These are phyloP conservation scores for Saccharomyces hybrid DNA, from an alignment of 1,139 yeast species.

Conservation along the genomic window DNA sequence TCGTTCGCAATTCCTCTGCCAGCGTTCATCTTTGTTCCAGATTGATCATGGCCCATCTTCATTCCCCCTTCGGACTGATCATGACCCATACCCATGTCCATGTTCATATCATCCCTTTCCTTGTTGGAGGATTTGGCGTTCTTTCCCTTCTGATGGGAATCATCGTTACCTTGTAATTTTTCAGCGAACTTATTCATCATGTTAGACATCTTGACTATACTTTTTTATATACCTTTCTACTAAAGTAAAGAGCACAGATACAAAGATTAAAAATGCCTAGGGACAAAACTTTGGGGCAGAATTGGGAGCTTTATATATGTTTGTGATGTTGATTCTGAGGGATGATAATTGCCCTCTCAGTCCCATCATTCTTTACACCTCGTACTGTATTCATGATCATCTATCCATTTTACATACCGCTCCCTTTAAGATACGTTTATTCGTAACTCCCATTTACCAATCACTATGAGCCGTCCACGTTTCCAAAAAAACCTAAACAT, in stretches of 20 bases:
- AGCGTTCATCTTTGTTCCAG: slow-evolving; percentile 5
- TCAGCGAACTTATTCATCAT: slow-evolving; percentile 25
- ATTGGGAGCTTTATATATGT: background rate
- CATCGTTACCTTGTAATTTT: slow-evolving; percentile 18
- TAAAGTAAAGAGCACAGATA: background rate
- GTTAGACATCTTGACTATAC: slow-evolving; percentile 17
- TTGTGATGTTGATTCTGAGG: background rate
- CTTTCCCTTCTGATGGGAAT: slow-evolving; percentile 9
- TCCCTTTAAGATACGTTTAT: background rate
- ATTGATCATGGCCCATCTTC: background rate
- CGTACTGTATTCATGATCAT: background rate
- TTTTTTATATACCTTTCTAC: background rate
- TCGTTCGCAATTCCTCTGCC: slow-evolving; percentile 11
- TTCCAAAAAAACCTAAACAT: background rate
- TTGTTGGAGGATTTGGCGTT: slow-evolving; percentile 1
- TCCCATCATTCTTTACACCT: background rate
- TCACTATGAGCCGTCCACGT: background rate
- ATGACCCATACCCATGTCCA: background rate
- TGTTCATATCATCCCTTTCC: background rate
- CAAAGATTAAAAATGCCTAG: background rate
- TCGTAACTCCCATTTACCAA: background rate
- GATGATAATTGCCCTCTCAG: background rate
- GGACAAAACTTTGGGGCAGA: background rate
- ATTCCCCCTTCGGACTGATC: slow-evolving; percentile 3
- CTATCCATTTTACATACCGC: background rate